These are phyloP conservation scores for Pichia sp. DNA, from an alignment of 1,139 yeast genomes.

Conservation along the genomic window DNA sequence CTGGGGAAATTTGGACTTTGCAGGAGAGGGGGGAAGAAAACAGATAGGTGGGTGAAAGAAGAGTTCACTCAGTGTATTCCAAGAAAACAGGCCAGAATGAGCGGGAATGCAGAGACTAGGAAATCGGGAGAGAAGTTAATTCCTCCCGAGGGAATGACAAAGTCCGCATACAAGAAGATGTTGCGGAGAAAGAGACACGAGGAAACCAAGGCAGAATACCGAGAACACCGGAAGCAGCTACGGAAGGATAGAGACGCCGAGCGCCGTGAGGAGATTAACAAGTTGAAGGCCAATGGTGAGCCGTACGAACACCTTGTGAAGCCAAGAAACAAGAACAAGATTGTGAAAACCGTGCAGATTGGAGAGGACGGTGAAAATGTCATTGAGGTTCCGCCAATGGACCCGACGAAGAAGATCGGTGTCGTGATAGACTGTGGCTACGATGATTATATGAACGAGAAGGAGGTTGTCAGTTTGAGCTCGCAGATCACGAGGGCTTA, in stretches of 20 bases:
- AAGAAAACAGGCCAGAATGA: neutral
- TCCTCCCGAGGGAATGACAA: conserved; percentile 81
- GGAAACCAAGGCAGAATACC: conserved; percentile 56
- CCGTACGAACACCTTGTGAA: conserved; percentile 31
- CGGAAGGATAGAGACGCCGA: conserved; percentile 42
- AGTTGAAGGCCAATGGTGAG: conserved; percentile 28
- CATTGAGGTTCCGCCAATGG: conserved; percentile 18
- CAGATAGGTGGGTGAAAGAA: neutral
- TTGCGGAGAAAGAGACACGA: conserved; percentile 60
- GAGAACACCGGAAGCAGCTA: conserved; percentile 50
- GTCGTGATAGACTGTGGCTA: conserved; percentile 83
- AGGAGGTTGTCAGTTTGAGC: conserved; percentile 72
- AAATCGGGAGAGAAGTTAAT: conserved; percentile 25
- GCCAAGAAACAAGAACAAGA: conserved; percentile 20
- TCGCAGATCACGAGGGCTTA: conserved; percentile 81
- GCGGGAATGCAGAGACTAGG: conserved; percentile 11
- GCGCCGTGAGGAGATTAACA: conserved; percentile 32
- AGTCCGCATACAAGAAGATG: conserved; percentile 73
- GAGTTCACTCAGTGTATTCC: neutral
- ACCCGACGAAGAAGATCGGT: conserved; percentile 42
- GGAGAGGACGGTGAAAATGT: conserved; percentile 29
- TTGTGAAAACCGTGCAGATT: conserved; percentile 19
- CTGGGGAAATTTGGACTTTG: neutral
- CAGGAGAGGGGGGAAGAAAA: neutral
- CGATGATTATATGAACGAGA: conserved; percentile 81